phyloP scores from a whole-genome alignment of 2,329 filamentous ascomycete genomes.

The Aphanocladium album region DNA sequence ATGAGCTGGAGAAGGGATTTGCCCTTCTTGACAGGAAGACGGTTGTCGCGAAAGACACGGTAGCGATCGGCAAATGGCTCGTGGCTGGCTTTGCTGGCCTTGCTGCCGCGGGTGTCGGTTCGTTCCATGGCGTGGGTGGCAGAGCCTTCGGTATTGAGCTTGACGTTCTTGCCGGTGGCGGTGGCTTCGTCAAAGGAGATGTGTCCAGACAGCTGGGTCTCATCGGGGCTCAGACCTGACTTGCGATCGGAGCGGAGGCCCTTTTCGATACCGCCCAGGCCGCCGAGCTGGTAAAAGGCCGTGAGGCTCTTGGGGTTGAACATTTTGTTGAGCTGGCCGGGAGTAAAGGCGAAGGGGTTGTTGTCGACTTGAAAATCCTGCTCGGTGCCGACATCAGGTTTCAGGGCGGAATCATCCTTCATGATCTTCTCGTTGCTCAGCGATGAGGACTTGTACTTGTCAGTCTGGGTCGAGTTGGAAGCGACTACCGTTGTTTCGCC shows the following conservation, averaged over 20 bases:
- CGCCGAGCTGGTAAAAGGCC: constrained; percentile 77
- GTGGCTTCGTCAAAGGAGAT: constrained; percentile 71
- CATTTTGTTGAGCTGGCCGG: constrained; percentile 80
- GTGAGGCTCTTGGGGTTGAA: constrained; percentile 83
- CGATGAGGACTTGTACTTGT: constrained; percentile 32
- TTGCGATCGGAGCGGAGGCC: constrained; percentile 69
- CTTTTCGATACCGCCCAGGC: constrained; percentile 70
- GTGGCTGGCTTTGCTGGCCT: constrained; percentile 13
- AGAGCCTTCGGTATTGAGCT: constrained; percentile 29
- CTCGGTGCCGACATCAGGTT: constrained; percentile 71
- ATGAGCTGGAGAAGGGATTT: constrained; percentile 69
- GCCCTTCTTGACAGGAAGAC: constrained; percentile 67
- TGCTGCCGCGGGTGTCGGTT: constrained; percentile 10
- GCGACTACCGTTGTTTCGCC: constrained; percentile 56
- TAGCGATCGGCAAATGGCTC: constrained; percentile 57
- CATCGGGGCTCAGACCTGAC: constrained; percentile 72
- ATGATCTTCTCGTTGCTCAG: constrained; percentile 52
- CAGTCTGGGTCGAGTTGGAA: constrained; percentile 39
- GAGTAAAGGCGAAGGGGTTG: constrained; percentile 81
- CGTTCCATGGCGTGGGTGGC: constrained; percentile 1
- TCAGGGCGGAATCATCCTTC: constrained; percentile 63
- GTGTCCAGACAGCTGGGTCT: constrained; percentile 57
- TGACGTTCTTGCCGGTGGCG: constrained; percentile 34
- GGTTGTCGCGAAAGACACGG: constrained; percentile 67
- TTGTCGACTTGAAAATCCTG: constrained; percentile 68